These are phyloP conservation scores for Kregervanrija fluxuum DNA, from an alignment of 805 yeast genomes.

Conservation along the genomic window DNA sequence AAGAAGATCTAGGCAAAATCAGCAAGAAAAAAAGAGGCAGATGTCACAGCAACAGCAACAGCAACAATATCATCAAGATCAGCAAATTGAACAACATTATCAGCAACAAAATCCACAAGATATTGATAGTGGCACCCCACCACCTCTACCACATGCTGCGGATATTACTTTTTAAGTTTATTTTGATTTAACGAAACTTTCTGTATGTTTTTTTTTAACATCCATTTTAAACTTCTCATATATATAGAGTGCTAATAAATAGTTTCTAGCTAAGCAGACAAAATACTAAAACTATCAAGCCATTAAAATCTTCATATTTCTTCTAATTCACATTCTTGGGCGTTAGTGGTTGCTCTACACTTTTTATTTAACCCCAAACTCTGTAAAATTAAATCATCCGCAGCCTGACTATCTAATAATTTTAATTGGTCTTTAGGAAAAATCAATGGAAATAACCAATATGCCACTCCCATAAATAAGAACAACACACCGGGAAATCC, in stretches of 20 bases:
- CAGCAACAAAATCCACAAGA: neutral
- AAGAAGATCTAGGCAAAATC: slow-evolving; percentile 7
- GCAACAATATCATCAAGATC: neutral
- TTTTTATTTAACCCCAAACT: slow-evolving; percentile 18
- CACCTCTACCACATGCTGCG: too few relatives aligned
- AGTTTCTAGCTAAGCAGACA: too few relatives aligned
- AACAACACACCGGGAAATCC: slow-evolving; percentile 88
- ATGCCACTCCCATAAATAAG: slow-evolving; percentile 53
- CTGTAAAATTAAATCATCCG: slow-evolving; percentile 25
- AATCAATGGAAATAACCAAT: slow-evolving; percentile 52
- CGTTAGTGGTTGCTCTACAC: neutral
- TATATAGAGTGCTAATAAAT: too few relatives aligned
- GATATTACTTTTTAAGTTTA: too few relatives aligned
- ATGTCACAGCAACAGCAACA: neutral
- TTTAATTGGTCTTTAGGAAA: slow-evolving; percentile 57
- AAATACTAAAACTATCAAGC: neutral
- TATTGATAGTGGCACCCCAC: neutral
- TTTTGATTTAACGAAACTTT: too few relatives aligned
- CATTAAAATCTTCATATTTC: neutral
- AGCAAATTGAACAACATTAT: neutral
- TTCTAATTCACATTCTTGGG: neutral
- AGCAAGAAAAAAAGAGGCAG: slow-evolving; percentile 3
- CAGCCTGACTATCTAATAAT: slow-evolving; percentile 47
- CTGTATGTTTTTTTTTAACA: too few relatives aligned
- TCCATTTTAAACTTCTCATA: too few relatives aligned